Base-by-base conservation (phyloP, 2,329 filamentous ascomycete species). In the Alternaria triticina region DNA sequence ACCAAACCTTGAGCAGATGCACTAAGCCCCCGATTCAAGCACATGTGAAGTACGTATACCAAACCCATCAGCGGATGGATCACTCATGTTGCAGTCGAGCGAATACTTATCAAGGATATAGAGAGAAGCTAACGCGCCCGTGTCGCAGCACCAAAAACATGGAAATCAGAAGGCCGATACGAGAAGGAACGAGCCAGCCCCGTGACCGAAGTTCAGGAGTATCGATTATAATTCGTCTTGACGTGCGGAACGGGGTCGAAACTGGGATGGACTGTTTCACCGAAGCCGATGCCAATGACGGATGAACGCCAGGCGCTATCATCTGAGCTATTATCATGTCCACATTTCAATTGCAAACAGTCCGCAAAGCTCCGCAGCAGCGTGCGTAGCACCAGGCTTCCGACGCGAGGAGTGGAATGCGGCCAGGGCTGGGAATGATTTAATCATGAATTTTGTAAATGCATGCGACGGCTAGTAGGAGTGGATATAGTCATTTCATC, bases 141-240 rank as follows among this genome's bases (percentile, higher is more conserved):
- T 36, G 4, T 36, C 4, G 13, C 7, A n/a, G 33, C 33, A n/a
- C 3, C 15, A 36, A 9, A 15, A 5, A 8, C 0, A 36, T 15
- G 30, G 0, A 8, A 9, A 36, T n/a, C 5, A 5, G 33, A 36
- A 36, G 33, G 7, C 0, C 1, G 0, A 9, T 0, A 9, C 1
- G 7, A 36, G 13, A 36, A 1, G 33, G 9, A 3, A n/a, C 4
- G 7, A 9, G 7, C 8, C 33, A 9, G 33, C 7, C 1, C 33
- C 7, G 7, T n/a, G 7, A 9, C 33, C 7, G 7, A 36, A 36
- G 33, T 36, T 9, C 33, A 36, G 0, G 33, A 36, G 7, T 36
- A 1, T 36, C 13, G 13, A 13, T n/a, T n/a, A 3, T 3, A n/a
- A n/a, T 9, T n/a, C 33, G 33, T 5, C 33, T 36, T n/a, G 15